These are phyloP conservation scores for Xylaria sp. DNA, from an alignment of 2,329 filamentous ascomycete genomes.

Conservation along the genomic window DNA sequence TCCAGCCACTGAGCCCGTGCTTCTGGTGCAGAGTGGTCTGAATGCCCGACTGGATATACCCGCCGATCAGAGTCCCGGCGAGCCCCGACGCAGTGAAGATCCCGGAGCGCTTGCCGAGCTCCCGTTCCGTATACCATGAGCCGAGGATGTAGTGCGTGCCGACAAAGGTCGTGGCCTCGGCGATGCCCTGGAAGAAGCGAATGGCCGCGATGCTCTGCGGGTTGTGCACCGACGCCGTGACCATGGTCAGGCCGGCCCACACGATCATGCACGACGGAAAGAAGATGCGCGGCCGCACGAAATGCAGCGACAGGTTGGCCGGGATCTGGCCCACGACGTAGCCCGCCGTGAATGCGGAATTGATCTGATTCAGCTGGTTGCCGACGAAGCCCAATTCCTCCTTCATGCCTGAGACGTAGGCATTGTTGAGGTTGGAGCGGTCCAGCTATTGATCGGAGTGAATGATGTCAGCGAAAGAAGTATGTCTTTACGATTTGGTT, in stretches of 20 bases:
- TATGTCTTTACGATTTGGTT: too few species aligned
- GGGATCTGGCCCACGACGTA: constrained; percentile 68
- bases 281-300: constrained; percentile 71
- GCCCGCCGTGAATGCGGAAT: constrained; percentile 60
- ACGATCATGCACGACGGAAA: constrained; percentile 72
- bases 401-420: constrained; percentile 65
- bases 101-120: constrained; percentile 70
- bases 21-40: constrained; percentile 58
- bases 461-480: constrained; percentile 1
- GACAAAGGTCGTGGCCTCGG: constrained; percentile 67
- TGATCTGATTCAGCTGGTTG: constrained; percentile 64
- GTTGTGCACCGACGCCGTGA: constrained; percentile 63
- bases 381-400: constrained; percentile 62
- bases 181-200: constrained; percentile 66
- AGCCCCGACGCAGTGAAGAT: constrained; percentile 71
- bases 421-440: constrained; percentile 63
- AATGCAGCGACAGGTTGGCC: constrained; percentile 70
- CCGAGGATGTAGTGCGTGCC: constrained; percentile 70
- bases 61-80: constrained; percentile 70
- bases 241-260: constrained; percentile 73
- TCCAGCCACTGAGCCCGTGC: constrained; percentile 65
- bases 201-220: constrained; percentile 69
- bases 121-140: constrained; percentile 69
- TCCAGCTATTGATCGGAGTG: constrained; percentile 54
- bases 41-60: constrained; percentile 69